Evolutionary conservation across 2,329 filamentous ascomycete genomes (phyloP).

Genomic region (Colletotrichum sp.): DNA sequence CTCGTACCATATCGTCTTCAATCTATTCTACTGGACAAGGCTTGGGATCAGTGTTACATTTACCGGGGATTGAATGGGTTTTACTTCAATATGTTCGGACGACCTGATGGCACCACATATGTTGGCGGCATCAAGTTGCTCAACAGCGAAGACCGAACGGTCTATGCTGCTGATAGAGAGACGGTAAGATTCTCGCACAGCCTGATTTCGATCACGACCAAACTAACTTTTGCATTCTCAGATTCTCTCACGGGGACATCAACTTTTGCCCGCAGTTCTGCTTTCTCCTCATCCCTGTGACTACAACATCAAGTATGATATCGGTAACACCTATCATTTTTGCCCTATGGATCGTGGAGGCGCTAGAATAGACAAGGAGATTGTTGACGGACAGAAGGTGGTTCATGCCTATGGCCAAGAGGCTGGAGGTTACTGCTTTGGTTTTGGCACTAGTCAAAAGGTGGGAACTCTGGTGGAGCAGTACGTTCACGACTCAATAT

Average conservation of each 20-base stretch:
- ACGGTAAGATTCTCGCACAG: background rate
- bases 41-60: background rate
- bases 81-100: background rate
- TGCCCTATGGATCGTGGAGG: background rate
- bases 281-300: background rate
- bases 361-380: background rate
- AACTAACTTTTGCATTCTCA: background rate
- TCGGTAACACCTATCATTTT: background rate
- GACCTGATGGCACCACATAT: background rate
- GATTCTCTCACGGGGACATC: background rate
- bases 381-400: background rate
- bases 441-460: background rate
- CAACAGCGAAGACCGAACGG: background rate
- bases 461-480: background rate
- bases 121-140: background rate
- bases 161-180: background rate
- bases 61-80: background rate
- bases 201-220: background rate
- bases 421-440: background rate
- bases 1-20: background rate
- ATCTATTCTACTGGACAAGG: background rate
- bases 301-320: background rate
- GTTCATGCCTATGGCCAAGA: background rate
- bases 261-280: background rate
- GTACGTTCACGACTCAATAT: background rate